Base-by-base conservation (phyloP, 2,329 filamentous ascomycete genomes). In the Cryphonectria carpinicola region DNA sequence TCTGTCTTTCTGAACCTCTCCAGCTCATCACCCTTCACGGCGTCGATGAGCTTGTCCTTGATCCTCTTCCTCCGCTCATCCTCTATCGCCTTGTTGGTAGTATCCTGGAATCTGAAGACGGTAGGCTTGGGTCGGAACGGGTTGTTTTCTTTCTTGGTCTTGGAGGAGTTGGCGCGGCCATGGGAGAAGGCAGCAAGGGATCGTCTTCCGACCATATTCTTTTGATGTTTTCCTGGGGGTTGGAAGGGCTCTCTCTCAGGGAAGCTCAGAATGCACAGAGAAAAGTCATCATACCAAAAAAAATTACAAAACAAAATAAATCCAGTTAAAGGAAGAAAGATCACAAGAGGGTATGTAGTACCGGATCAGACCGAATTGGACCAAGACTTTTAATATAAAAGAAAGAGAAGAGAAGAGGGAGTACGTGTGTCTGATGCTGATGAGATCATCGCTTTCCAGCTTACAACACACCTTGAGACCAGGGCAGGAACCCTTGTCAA, bases 1-100 rank as follows among this genome's bases (percentile, higher is more conserved):
- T 86, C 82, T 46, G 79, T 83, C 75, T 86, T 87, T 28, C 86
- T 79, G 74, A 80, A 87, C 46, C 81, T 79, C 75, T 88, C 85
- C 25, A 87, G 78, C 10, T 79, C 78, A 8, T 84, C 78, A 19
- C 81, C 79, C 49, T 86, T 80, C 49, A 88, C 81, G 39, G 81
- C 82, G 1, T 83, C 77, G 37, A 85, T 78, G 13, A 88, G 77
- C 72, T 82, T 80, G 67, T 82, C 79, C 76, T 88, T 88, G 75
- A 88, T 77, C 28, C 84, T 80, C 19, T 80, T 78, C 35, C 84
- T 80, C 37, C 82, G 81, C 58, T 81, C 77, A 70, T 84, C 80
- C 70, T 83, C 81, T 39, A 87, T 75, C 1, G 82, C 84, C 19
- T 81, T 80, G 37, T 82, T 78, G 32, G 84, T 82, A 0, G 82